A percentile compares a stretch with the other conserved stretches of the same genome.
Conservation (phyloP, 768 basidiomycete genomes). For the Termitomyces sp. region DNA sequence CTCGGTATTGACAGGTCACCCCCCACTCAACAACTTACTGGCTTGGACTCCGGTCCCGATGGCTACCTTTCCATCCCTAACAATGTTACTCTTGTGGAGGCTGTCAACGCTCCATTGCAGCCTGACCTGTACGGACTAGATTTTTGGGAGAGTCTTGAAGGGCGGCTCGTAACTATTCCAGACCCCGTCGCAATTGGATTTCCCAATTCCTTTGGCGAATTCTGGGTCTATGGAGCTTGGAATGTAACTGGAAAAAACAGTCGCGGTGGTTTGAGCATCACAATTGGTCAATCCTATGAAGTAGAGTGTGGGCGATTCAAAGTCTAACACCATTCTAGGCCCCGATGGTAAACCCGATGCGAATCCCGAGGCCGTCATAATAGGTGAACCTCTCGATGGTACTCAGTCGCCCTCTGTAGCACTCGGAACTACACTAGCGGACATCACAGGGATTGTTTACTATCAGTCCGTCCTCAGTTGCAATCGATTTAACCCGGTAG, state of each 20-base stretch:
- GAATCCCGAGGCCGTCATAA: constrained; percentile 51
- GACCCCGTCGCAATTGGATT: constrained; percentile 43
- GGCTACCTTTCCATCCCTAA: constrained; percentile 53
- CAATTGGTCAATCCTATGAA: constrained; percentile 26
- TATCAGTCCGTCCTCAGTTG: constrained; percentile 36
- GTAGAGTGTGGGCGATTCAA: neutral
- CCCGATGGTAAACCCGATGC: constrained; percentile 46
- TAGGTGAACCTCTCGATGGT: constrained; percentile 49
- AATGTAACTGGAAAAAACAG: constrained; percentile 46
- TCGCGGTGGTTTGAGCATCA: constrained; percentile 50
- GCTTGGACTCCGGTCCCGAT: constrained; percentile 46
- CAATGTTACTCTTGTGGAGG: constrained; percentile 40
- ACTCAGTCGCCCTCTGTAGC: constrained; percentile 42
- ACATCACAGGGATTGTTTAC: constrained; percentile 50
- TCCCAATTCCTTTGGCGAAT: constrained; percentile 46
- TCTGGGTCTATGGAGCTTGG: constrained; percentile 59
- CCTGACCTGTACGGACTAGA: constrained; percentile 52
- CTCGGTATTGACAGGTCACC: constrained; percentile 49
- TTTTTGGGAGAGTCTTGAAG: constrained; percentile 61
- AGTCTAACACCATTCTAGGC: constrained; percentile 23
- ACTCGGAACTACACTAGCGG: constrained; percentile 38
- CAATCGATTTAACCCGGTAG: neutral
- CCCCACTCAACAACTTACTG: constrained; percentile 40
- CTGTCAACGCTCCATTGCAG: constrained; percentile 39
- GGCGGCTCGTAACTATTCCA: constrained; percentile 48